These are phyloP conservation scores for Taiozyma sp. DNA, from an alignment of 1,139 yeast species.

Conservation along the genomic window DNA sequence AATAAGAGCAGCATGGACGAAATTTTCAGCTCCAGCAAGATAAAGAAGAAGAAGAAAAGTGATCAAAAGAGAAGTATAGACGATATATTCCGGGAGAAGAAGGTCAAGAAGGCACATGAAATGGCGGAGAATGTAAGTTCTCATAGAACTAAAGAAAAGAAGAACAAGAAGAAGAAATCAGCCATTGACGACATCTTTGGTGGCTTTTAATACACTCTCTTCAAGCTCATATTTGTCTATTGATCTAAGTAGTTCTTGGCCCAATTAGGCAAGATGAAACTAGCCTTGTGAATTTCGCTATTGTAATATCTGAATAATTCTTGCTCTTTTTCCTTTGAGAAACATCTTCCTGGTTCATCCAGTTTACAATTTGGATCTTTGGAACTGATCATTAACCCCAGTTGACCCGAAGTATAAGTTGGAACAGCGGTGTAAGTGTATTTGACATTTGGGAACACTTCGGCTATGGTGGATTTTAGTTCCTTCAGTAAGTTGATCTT, in stretches of 20 bases:
- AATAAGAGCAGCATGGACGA: background rate
- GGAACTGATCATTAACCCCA: constrained; percentile 81
- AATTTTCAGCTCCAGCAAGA: background rate
- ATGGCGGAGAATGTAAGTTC: constrained; percentile 11
- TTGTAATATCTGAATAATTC: constrained; percentile 67
- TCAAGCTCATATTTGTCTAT: background rate
- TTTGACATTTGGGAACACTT: constrained; percentile 74
- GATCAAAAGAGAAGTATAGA: constrained; percentile 1
- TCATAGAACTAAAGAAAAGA: constrained; percentile 19
- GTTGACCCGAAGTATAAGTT: constrained; percentile 93
- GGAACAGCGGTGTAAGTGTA: constrained; percentile 90
- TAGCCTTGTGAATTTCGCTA: constrained; percentile 62
- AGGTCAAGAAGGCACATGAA: constrained; percentile 9
- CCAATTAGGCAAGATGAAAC: constrained; percentile 88
- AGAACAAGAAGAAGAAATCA: constrained; percentile 38
- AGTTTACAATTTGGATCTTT: constrained; percentile 50
- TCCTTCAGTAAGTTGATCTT: constrained; percentile 61
- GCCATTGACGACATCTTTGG: constrained; percentile 62
- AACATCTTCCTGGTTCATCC: constrained; percentile 47
- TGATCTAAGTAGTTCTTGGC: constrained; percentile 41
- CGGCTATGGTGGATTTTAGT: constrained; percentile 52
- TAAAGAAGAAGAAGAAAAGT: background rate
- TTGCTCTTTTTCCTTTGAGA: constrained; percentile 43
- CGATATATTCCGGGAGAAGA: constrained; percentile 5
- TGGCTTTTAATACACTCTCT: constrained; percentile 12